A percentile compares a stretch with the other conserved stretches of the same genome.
Conservation (phyloP, 768 basidiomycete species). For the Mycena leptocephala region DNA sequence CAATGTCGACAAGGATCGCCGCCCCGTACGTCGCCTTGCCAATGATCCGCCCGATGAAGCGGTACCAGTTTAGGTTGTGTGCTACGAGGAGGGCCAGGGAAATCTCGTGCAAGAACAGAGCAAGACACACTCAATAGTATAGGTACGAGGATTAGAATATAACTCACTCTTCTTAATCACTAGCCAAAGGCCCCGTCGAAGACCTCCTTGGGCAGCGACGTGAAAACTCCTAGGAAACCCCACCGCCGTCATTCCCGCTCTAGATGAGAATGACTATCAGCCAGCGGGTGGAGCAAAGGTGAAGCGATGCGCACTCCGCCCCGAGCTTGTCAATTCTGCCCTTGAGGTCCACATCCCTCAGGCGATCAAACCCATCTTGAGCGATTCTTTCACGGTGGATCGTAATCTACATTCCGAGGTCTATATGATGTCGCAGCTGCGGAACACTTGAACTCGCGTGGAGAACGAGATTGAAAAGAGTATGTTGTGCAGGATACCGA, state of each 20-base stretch:
- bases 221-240: constrained; percentile 99
- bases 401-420: constrained; percentile 55
- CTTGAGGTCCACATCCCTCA: constrained; percentile 86
- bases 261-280: constrained; percentile 48
- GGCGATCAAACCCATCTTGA: constrained; percentile 92
- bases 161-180: constrained; percentile 93
- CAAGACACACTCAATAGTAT: constrained; percentile 88
- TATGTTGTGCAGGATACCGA: constrained; percentile 95
- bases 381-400: constrained; percentile 86
- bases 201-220: constrained; percentile 92
- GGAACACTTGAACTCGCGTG: constrained; percentile 92
- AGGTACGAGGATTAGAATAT: constrained; percentile 94
- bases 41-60: constrained; percentile 93
- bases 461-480: constrained; percentile 97
- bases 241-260: constrained; percentile 97
- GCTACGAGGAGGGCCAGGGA: constrained; percentile 56
- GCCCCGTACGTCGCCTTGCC: constrained; percentile 98
- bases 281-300: not conserved
- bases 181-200: constrained; percentile 97
- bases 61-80: constrained; percentile 92
- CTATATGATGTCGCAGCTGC: constrained; percentile 83
- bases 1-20: constrained; percentile 93
- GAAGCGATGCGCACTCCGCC: constrained; percentile 76
- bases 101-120: not conserved
- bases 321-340: constrained; percentile 87